Conservation (phyloP, 306 rosid genomes). For the Prunus davidiana region DNA sequence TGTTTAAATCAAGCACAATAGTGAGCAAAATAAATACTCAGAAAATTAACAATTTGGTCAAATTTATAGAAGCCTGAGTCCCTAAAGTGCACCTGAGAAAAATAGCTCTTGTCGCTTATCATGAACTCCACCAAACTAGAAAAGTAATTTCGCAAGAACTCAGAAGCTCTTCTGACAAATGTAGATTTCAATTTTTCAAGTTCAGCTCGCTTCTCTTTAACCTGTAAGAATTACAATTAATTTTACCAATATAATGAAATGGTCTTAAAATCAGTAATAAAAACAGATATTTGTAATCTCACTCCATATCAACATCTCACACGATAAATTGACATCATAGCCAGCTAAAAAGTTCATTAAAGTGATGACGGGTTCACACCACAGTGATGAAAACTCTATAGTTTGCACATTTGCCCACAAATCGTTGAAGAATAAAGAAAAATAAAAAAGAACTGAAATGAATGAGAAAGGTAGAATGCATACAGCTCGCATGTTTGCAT, state of each 20-base stretch:
- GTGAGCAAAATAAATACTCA: conserved; percentile 21
- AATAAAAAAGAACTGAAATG: conserved; percentile 4
- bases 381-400: neutral
- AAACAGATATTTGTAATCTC: neutral
- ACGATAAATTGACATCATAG: neutral
- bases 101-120: conserved; percentile 82
- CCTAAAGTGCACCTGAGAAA: conserved; percentile 73
- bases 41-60: conserved; percentile 11
- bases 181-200: conserved; percentile 76
- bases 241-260: conserved; percentile 7
- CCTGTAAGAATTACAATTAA: conserved; percentile 50
- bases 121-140: conserved; percentile 84
- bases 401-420: neutral
- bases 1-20: conserved; percentile 38
- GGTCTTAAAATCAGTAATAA: neutral
- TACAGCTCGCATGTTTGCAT: conserved; percentile 84
- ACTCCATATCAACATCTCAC: neutral
- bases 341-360: neutral
- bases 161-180: conserved; percentile 82
- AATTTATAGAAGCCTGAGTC: neutral
- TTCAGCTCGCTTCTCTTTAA: conserved; percentile 85
- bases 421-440: neutral
- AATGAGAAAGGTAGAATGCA: conserved; percentile 34
- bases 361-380: neutral
- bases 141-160: conserved; percentile 71